phyloP scores from a whole-genome alignment of 768 basidiomycete genomes.

The Thelephora ganbajun region DNA sequence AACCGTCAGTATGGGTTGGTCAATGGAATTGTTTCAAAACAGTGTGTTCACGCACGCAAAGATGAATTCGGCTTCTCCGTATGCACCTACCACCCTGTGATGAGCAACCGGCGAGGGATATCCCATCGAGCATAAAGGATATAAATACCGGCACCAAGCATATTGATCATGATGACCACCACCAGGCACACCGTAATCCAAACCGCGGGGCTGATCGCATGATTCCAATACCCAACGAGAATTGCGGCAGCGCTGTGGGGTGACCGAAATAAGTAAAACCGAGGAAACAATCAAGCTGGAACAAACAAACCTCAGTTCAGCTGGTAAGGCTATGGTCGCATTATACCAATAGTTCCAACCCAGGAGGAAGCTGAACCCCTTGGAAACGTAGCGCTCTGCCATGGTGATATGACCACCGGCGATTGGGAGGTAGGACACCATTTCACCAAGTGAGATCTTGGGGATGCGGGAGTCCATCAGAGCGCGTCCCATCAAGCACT shows the following conservation, averaged over 20 bases:
- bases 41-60: constrained; percentile 24
- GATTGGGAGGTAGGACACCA: constrained; percentile 68
- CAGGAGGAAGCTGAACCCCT: constrained; percentile 17
- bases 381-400: constrained; percentile 72
- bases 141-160: constrained; percentile 23
- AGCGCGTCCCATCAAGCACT: not conserved
- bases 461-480: constrained; percentile 1
- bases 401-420: constrained; percentile 72
- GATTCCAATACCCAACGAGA: constrained; percentile 47
- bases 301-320: constrained; percentile 21
- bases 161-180: constrained; percentile 34
- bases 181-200: constrained; percentile 41
- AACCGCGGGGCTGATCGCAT: constrained; percentile 25
- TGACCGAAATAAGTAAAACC: not conserved
- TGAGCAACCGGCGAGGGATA: too few species aligned
- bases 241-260: constrained; percentile 29
- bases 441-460: constrained; percentile 57
- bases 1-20: not conserved
- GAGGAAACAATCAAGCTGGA: not conserved
- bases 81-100: constrained; percentile 17
- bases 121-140: not conserved
- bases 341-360: constrained; percentile 40
- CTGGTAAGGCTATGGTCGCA: constrained; percentile 22
- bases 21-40: not conserved
- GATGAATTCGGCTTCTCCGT: constrained; percentile 35